A percentile compares a stretch with the other conserved stretches of the same genome.
phyloP scores from a whole-genome alignment of 2,329 filamentous ascomycete genomes.

The Aureobasidium sp. region DNA sequence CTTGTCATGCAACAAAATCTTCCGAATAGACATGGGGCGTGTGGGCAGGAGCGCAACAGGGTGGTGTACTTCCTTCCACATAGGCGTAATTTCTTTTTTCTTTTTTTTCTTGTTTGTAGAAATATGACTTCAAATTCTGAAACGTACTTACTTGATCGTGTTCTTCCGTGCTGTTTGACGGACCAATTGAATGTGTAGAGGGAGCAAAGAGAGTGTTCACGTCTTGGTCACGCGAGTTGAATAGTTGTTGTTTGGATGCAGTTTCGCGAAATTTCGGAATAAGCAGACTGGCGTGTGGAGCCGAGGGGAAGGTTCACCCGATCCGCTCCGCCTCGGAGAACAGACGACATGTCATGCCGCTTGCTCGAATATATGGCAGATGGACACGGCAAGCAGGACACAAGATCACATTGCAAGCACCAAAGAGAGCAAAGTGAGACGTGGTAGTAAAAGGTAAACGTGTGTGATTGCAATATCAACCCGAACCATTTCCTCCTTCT shows the following conservation, averaged over 20 bases:
- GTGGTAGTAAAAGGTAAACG: background rate
- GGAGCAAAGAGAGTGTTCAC: background rate
- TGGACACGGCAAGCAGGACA: background rate
- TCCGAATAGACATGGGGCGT: background rate
- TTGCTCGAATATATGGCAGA: background rate
- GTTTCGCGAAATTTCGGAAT: background rate
- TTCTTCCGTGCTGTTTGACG: background rate
- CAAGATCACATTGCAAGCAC: background rate
- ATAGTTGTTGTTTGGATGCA: background rate
- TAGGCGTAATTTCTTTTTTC: background rate
- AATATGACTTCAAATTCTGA: background rate
- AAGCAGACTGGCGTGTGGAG: background rate
- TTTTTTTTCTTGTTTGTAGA: background rate
- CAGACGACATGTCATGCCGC: background rate
- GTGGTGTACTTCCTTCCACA: background rate
- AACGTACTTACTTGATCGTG: background rate
- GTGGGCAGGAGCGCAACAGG: background rate
- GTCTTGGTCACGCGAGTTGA: too few relatives aligned
- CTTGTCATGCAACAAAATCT: background rate
- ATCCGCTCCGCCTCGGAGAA: background rate
- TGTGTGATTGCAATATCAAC: constrained; percentile 3
- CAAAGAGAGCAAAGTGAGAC: background rate
- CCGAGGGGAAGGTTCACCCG: background rate
- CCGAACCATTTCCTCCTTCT: background rate
- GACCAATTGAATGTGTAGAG: background rate